Evolutionary conservation across 2,329 filamentous ascomycete species (phyloP).

Genomic region (Phyllosticta citrichinensis): DNA sequence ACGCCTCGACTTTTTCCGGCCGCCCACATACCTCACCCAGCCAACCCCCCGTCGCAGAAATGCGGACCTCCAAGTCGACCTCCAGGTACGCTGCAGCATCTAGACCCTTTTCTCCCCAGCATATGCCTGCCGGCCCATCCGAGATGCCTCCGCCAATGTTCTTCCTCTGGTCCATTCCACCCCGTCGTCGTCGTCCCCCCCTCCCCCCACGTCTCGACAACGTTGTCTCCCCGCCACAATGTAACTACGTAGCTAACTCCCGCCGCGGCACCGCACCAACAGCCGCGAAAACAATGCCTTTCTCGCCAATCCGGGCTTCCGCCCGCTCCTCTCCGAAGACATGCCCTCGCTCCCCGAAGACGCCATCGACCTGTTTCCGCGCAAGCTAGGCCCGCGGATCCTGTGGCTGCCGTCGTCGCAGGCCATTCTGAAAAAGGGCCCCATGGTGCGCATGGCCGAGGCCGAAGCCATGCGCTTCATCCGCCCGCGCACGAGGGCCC

Average conservation of each 20-base stretch:
- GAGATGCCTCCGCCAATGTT: neutral
- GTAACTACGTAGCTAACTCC: neutral
- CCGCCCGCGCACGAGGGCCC: neutral
- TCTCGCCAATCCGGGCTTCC: neutral
- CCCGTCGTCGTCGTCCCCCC: neutral
- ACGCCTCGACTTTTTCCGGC: neutral
- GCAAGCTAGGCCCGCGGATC: constrained; percentile 8
- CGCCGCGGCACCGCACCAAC: neutral
- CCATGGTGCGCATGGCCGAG: constrained; percentile 7
- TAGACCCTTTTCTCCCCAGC: neutral
- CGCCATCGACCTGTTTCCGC: constrained; percentile 7
- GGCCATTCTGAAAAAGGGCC: constrained; percentile 8
- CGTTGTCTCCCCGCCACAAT: neutral
- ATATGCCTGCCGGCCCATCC: neutral
- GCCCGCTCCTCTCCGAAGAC: constrained; percentile 8
- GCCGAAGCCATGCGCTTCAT: constrained; percentile 8
- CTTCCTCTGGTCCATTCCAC: neutral
- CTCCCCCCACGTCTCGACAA: neutral
- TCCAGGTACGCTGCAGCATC: neutral
- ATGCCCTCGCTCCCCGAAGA: constrained; percentile 8
- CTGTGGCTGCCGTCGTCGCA: constrained; percentile 8
- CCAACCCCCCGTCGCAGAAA: neutral
- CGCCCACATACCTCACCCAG: neutral
- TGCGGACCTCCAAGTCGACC: neutral
- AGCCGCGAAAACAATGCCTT: neutral